phyloP scores from a whole-genome alignment of 495 filamentous ascomycete genomes.

The Cercophora newfieldiana region DNA sequence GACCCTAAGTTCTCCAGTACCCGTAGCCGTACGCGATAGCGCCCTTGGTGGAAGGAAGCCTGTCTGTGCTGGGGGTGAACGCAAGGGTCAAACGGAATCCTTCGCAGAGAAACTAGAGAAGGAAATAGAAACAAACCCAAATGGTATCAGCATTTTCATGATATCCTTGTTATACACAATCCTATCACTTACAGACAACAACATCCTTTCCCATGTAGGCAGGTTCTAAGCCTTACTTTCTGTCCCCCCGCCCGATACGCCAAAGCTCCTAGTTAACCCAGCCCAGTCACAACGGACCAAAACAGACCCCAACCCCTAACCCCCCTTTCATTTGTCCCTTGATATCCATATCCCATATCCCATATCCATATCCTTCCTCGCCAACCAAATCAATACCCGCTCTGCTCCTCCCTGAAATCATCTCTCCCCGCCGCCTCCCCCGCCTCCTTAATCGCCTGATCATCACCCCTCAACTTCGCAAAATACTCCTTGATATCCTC shows the following conservation, averaged over 20 bases:
- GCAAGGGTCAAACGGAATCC: too few relatives aligned
- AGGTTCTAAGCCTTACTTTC: too few relatives aligned
- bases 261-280: neutral
- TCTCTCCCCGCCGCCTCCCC: slow-evolving; percentile 44
- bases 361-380: neutral
- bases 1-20: too few relatives aligned
- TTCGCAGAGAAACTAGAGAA: too few relatives aligned
- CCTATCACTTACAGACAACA: neutral
- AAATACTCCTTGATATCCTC: slow-evolving; percentile 97
- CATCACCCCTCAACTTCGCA: slow-evolving; percentile 88
- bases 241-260: too few relatives aligned
- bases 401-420: slow-evolving; percentile 59
- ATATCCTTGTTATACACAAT: neutral
- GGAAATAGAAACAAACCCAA: too few relatives aligned
- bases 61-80: too few relatives aligned
- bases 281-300: neutral
- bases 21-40: too few relatives aligned
- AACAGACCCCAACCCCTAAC: neutral
- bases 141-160: too few relatives aligned
- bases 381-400: slow-evolving; percentile 47
- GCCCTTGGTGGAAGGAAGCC: too few relatives aligned
- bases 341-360: neutral
- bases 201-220: neutral
- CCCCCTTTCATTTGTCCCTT: too few relatives aligned
- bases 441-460: slow-evolving; percentile 53